Evolutionary conservation across 108 stramenopile species (phyloP), one percentile per base, ranked within the genome.

Genomic region (Cyclostephanos tholiformis): DNA sequence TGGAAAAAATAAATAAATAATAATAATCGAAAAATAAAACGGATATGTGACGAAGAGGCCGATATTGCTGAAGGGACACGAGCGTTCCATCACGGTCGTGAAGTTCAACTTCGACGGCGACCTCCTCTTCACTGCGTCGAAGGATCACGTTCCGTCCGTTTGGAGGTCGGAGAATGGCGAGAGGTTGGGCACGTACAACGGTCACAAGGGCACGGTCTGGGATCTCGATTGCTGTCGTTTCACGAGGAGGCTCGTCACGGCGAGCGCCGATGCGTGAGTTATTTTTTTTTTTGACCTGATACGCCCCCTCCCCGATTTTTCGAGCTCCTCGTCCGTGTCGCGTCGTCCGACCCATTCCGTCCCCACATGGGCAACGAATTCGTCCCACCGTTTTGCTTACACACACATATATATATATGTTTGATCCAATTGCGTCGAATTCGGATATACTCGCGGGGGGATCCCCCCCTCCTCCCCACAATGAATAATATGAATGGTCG

Each of bases 31-130:
- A n/a, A n/a, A n/a, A n/a, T n/a, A n/a, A n/a, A n/a, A n/a, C n/a
- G n/a, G n/a, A n/a, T n/a, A n/a, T n/a, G n/a, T n/a, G n/a, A 32
- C 32, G 32, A 32, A 32, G 95, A 87, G 92, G 70, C 98, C 98
- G n/a, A 97, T 97, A 69, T 65, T 99, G 30, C 86, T 98, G 13
- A 98, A 99, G 85, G 98, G 97, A 55, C 99, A 99, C 89, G 98
- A 98, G 76, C 93, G 99, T 62, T 93, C 98, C 59, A 97, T 99
- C 71, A 99, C 99, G 16, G 87, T 88, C 59, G 95, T 99, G 44
- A 87, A 97, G 62, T 99, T 95, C 97, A 99, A 99, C 82, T 79
- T 67, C 51, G 77, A 98, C 71, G 99, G 99, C 12, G 99, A 99
- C 76, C 83, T 99, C 9, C 79, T 99, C 51, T 97, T 99, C 86